A percentile compares a stretch with the other conserved stretches of the same genome.
phyloP scores from a whole-genome alignment of 768 basidiomycete genomes.

The Pleurotus tuber-regium region DNA sequence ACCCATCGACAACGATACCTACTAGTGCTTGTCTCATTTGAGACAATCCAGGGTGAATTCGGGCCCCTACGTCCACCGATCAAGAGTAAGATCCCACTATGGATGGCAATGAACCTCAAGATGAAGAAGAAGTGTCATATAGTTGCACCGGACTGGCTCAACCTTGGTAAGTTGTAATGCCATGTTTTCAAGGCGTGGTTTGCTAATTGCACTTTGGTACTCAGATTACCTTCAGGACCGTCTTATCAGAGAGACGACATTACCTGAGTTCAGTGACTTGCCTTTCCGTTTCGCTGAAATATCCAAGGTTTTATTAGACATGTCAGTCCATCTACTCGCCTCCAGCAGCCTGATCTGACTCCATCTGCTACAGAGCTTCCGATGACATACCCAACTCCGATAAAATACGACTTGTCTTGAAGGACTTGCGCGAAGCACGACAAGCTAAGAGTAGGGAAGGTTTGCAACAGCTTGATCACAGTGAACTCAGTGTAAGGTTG shows the following conservation, averaged over 20 bases:
- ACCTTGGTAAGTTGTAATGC: constrained; percentile 65
- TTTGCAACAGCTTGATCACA: constrained; percentile 75
- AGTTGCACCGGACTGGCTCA: constrained; percentile 86
- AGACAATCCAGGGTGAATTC: constrained; percentile 70
- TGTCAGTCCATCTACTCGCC: constrained; percentile 59
- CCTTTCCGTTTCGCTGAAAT: constrained; percentile 91
- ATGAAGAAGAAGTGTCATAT: constrained; percentile 94
- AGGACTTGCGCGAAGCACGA: constrained; percentile 93
- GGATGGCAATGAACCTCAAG: constrained; percentile 95
- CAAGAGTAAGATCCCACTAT: constrained; percentile 84
- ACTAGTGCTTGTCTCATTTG: constrained; percentile 14
- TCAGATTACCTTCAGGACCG: constrained; percentile 80
- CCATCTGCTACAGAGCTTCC: constrained; percentile 65
- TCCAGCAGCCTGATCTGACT: no score
- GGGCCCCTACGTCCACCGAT: constrained; percentile 90
- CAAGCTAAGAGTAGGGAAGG: constrained; percentile 93
- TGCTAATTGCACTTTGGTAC: no score
- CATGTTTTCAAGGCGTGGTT: no score
- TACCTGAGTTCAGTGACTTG: constrained; percentile 70
- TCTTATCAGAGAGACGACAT: constrained; percentile 70
- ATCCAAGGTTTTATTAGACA: constrained; percentile 88
- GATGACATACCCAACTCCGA: constrained; percentile 89
- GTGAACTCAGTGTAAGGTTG: constrained; percentile 70
- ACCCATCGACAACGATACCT: constrained; percentile 14
- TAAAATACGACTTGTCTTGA: constrained; percentile 78